Conservation (phyloP, 192 early-diverging fungal species). For the Coemansia sp. region DNA sequence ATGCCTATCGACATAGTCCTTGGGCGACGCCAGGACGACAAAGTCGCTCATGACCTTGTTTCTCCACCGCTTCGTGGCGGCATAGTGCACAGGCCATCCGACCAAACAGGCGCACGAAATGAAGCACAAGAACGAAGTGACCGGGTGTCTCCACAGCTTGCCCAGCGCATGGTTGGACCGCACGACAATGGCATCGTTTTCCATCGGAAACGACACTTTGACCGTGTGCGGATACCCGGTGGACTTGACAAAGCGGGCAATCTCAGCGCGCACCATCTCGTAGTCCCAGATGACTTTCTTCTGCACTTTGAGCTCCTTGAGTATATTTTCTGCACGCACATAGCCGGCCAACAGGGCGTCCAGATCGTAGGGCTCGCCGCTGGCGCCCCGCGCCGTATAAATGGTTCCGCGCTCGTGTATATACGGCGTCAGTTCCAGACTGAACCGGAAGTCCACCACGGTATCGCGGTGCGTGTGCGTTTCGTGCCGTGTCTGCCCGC, state of each 20-base stretch:
- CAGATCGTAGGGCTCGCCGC: conserved; percentile 42
- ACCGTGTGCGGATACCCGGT: conserved; percentile 51
- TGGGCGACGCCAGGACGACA: conserved; percentile 43
- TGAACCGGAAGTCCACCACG: conserved; percentile 46
- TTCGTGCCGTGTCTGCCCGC: conserved; percentile 15
- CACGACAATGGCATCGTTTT: conserved; percentile 31
- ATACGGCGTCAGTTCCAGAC: conserved; percentile 44
- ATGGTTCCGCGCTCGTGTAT: conserved; percentile 45
- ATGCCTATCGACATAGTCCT: conserved; percentile 40
- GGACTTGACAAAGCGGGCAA: conserved; percentile 16
- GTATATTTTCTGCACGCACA: conserved; percentile 29
- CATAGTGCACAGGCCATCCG: conserved; percentile 46
- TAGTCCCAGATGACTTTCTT: conserved; percentile 58
- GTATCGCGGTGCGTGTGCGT: conserved; percentile 22
- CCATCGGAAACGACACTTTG: conserved; percentile 40
- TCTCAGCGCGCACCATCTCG: conserved; percentile 31
- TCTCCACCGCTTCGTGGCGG: conserved; percentile 30
- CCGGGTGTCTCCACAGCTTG: conserved; percentile 41
- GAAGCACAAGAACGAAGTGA: conserved; percentile 40
- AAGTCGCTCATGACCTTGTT: conserved; percentile 53
- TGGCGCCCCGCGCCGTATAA: conserved; percentile 26
- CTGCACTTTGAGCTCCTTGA: conserved; percentile 45
- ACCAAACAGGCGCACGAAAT: conserved; percentile 45
- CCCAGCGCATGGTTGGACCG: conserved; percentile 26
- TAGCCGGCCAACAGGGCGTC: conserved; percentile 30